Evolutionary conservation across 2,329 filamentous ascomycete species (phyloP).

Genomic region (Pyrenochaeta sp.): DNA sequence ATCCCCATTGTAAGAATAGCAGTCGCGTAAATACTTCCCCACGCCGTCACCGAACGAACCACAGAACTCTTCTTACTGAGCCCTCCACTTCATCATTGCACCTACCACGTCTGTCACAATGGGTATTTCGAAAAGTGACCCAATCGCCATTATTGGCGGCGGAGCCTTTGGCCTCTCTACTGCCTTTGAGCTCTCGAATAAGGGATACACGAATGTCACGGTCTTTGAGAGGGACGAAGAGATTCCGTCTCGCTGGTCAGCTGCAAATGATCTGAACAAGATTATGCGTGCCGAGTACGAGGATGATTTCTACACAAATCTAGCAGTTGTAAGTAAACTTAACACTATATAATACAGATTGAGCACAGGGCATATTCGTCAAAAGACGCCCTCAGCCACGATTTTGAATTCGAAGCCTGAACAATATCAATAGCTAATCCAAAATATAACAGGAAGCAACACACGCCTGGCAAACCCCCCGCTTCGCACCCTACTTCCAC

Average conservation of each 20-base stretch:
- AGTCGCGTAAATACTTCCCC: conserved; percentile 1
- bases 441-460: conserved; percentile 56
- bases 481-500: conserved; percentile 64
- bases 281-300: conserved; percentile 68
- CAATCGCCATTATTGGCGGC: conserved; percentile 39
- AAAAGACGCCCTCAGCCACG: too few relatives aligned
- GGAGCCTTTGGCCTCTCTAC: conserved; percentile 45
- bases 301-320: conserved; percentile 64
- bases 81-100: neutral
- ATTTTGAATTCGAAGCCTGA: neutral
- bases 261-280: conserved; percentile 69
- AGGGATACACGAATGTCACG: conserved; percentile 41
- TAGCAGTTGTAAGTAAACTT: conserved; percentile 57
- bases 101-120: conserved; percentile 14
- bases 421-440: conserved; percentile 2
- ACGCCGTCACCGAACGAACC: neutral
- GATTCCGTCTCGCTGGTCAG: conserved; percentile 62
- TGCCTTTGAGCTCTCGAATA: conserved; percentile 39
- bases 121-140: conserved; percentile 28
- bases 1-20: conserved; percentile 2
- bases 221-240: conserved; percentile 43
- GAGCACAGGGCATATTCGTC: too few relatives aligned
- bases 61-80: neutral
- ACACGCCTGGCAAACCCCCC: conserved; percentile 60
- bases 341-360: neutral